These are phyloP conservation scores for Dalbergia oliveri DNA, from an alignment of 306 rosid species.

Conservation along the genomic window DNA sequence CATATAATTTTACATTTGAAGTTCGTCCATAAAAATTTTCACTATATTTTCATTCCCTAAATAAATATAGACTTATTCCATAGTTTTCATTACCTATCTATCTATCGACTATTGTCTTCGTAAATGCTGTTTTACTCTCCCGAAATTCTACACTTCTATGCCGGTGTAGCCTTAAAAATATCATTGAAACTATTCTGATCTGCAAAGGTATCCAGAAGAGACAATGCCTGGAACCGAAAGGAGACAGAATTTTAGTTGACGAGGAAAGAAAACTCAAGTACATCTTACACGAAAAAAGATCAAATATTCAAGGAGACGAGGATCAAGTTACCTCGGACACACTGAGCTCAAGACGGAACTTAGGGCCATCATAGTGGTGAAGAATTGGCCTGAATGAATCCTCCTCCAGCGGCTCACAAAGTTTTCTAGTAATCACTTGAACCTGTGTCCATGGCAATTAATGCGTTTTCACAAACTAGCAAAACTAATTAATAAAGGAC, in stretches of 20 bases:
- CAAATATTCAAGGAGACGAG: background rate
- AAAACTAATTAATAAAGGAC: background rate
- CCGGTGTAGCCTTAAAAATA: slow-evolving; percentile 41
- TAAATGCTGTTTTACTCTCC: slow-evolving; percentile 33
- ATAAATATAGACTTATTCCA: slow-evolving; percentile 27
- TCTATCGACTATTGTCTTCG: background rate
- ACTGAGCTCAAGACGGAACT: slow-evolving; percentile 92
- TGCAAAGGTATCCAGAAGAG: slow-evolving; percentile 90
- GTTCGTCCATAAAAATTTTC: background rate
- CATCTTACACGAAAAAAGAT: background rate
- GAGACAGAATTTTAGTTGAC: slow-evolving; percentile 30
- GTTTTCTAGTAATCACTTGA: slow-evolving; percentile 77
- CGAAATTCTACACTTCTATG: slow-evolving; percentile 40
- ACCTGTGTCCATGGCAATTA: slow-evolving; percentile 56
- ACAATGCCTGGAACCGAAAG: slow-evolving; percentile 67
- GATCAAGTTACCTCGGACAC: slow-evolving; percentile 77
- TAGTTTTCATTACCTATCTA: slow-evolving; percentile 3
- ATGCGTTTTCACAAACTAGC: background rate
- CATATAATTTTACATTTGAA: no score
- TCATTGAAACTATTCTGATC: slow-evolving; percentile 60
- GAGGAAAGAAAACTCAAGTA: background rate
- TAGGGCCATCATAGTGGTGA: slow-evolving; percentile 99
- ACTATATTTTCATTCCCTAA: slow-evolving; percentile 6
- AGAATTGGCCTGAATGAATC: slow-evolving; percentile 99
- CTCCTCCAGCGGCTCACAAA: slow-evolving; percentile 91